Base-by-base conservation (phyloP, 768 basidiomycete genomes). In the Thelephora aurantiotincta region DNA sequence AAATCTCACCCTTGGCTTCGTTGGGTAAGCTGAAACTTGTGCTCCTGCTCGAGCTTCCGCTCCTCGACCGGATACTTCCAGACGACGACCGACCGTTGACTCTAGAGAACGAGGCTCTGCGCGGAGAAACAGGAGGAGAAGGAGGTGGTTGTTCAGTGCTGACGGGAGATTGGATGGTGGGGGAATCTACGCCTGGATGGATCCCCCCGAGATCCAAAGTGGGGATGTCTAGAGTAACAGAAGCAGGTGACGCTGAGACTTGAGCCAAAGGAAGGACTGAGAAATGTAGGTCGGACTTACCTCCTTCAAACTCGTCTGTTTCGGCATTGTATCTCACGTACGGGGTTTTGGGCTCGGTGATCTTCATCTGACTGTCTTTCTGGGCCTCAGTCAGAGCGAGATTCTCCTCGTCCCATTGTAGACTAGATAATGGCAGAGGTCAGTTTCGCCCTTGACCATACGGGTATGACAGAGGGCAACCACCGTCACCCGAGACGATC, bases 301-400 rank as follows among this genome's bases (percentile, higher is more conserved):
- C 89, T 52, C 84, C 80, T 63, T 91, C 88, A 37, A 90, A 66
- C 47, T 75, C 74, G 61, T 91, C 88, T n/a, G 82, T 81, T 60
- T 84, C 81, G 2, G 87, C 74, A 57, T 91, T 85, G 63, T 91
- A 93, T 54, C 89, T 72, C 47, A 97, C 92, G 64, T 86, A 97
- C 1, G 92, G 92, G 9, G 92, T 97, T 74, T 97, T 97, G 46
- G 92, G 92, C 58, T 97, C 92, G 2, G 88, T 91, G 58, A 97
- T 97, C 77, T 96, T 97, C 92, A 96, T 97, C 59, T 91, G 68
- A 53, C 88, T 92, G 58, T 94, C 91, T 64, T 94, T 94, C 71
- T 85, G 79, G 54, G 90, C 80, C 65, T 97, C 92, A 1, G 92
- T 96, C 57, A 87, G 63, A 20, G 88, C 87, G 33, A 97, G 72